Evolutionary conservation across 306 rosid species (phyloP).

Genomic region (Prunus persica): DNA sequence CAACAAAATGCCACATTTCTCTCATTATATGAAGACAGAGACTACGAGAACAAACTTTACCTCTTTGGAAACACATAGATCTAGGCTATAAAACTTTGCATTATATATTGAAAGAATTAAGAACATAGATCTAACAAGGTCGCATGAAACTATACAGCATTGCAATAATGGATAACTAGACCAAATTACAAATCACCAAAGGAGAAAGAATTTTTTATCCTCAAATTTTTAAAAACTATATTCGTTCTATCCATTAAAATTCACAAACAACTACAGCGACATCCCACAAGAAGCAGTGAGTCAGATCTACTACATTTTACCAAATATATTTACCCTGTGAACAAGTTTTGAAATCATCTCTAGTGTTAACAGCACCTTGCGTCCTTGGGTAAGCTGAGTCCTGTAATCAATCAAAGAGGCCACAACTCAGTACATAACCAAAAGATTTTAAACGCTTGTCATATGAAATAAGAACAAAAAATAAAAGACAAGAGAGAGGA

Average conservation of each 20-base stretch:
- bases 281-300: constrained; percentile 13
- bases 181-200: background rate
- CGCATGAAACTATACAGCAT: background rate
- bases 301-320: constrained; percentile 12
- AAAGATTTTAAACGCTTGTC: background rate
- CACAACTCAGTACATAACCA: constrained; percentile 18
- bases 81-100: background rate
- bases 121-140: background rate
- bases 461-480: background rate
- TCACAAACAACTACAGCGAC: background rate
- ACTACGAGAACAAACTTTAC: background rate
- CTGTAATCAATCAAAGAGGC: constrained; percentile 43
- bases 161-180: background rate
- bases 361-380: constrained; percentile 66
- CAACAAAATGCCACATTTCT: background rate
- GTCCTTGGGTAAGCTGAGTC: constrained; percentile 86
- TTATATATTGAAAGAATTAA: background rate
- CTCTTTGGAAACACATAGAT: background rate
- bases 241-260: background rate
- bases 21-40: background rate
- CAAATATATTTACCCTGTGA: constrained; percentile 58
- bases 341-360: constrained; percentile 83
- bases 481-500: background rate
- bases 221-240: background rate
- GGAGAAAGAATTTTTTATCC: background rate